Conservation (phyloP, 768 basidiomycete species). For the Amanita fuliginea region DNA sequence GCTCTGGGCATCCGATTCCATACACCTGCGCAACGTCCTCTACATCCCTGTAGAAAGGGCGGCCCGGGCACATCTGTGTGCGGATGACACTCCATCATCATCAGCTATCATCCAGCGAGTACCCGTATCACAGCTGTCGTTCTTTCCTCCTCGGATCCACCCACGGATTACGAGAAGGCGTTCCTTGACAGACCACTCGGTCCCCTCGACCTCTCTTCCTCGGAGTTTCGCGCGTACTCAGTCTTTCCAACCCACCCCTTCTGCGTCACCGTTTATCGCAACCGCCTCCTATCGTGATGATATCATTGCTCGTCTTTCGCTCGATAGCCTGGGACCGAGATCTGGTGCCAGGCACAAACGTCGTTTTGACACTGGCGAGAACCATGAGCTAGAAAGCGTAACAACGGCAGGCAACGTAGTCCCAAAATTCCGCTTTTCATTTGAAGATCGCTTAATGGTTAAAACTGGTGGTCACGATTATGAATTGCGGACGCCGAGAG, state of each 20-base stretch:
- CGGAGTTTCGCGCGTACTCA: conserved; percentile 16
- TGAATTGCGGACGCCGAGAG: neutral
- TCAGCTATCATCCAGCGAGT: conserved; percentile 28
- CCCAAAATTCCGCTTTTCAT: neutral
- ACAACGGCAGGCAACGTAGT: neutral
- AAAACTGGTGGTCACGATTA: neutral
- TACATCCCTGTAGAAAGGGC: conserved; percentile 67
- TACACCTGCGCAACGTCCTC: conserved; percentile 76
- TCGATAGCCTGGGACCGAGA: conserved; percentile 38
- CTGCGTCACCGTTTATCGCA: conserved; percentile 32
- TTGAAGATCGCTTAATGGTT: neutral
- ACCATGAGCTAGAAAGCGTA: conserved; percentile 2
- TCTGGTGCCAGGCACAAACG: conserved; percentile 20
- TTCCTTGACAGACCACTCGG: conserved; percentile 5
- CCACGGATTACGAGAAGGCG: conserved; percentile 9
- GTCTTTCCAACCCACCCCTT: conserved; percentile 23
- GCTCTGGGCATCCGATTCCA: conserved; percentile 87
- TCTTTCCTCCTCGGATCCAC: conserved; percentile 34
- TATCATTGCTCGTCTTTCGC: conserved; percentile 42
- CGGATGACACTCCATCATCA: neutral
- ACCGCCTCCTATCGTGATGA: conserved; percentile 43
- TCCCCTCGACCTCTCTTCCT: conserved; percentile 8
- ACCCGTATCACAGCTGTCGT: conserved; percentile 39
- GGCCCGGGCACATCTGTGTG: conserved; percentile 17
- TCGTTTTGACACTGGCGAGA: conserved; percentile 1